Evolutionary conservation across 176 grass and related monocot genomes (phyloP), one percentile per base, ranked within the genome.

Genomic region (Typha latifolia): DNA sequence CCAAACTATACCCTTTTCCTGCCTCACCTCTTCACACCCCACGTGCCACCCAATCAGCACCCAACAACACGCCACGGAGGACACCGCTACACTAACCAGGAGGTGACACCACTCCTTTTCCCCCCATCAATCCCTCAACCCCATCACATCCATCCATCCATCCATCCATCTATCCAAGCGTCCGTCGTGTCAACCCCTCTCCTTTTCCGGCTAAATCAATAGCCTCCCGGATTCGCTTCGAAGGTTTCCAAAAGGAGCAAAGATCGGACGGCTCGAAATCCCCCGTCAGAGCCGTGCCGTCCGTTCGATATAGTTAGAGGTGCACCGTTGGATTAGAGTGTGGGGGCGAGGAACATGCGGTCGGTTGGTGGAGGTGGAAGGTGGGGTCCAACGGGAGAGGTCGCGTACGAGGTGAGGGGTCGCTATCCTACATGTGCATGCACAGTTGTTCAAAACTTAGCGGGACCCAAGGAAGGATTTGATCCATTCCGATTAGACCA

Each of bases 31-130:
- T 3, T 57, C 52, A 57, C 15, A 15, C 1, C 52, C 52, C 52
- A 57, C 63, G 14, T n/a, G 27, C 7, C 24, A 43, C 12, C 63
- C 63, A 66, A 66, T 66, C 14, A 37, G 14, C 31, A 15, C 14
- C 12, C 29, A 27, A 66, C 63, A 66, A 9, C 63, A n/a, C 63
- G 15, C 29, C 63, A 14, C 26, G n/a, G n/a, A 16, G 12, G 26
- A n/a, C 32, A 18, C 12, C 21, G 24, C 48, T 5, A 50, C 49
- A 21, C 64, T 49, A 12, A 52, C 34, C 43, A 22, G 14, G 74
- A 79, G 13, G 69, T 37, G 77, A 79, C 77, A 66, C 69, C 77
- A 72, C 69, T 66, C 68, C 12, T 13, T 20, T 51, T 29, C 51
- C 50, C 5, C 67, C 22, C 14, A 72, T 82, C 73, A 31, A 51